Percentiles rank a stretch among this genome's conserved stretches.
phyloP scores from a whole-genome alignment of 306 rosid genomes.

The Astragalus glycyphyllos region DNA sequence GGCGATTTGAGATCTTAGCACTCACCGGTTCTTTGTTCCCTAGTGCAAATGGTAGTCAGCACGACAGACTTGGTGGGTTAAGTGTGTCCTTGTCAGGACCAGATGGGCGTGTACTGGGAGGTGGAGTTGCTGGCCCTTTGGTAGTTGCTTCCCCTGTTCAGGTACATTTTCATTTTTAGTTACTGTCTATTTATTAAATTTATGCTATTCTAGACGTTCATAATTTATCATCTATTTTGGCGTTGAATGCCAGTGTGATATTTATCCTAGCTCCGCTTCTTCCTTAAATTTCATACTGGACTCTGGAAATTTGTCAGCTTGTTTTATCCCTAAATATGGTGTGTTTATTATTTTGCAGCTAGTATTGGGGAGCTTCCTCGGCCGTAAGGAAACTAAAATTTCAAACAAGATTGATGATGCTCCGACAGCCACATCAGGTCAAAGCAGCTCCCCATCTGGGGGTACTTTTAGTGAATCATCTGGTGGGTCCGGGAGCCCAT shows the following conservation, averaged over 20 bases:
- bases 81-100: slow-evolving; percentile 73
- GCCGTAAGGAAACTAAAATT: slow-evolving; percentile 50
- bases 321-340: neutral
- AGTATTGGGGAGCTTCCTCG: slow-evolving; percentile 62
- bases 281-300: too few relatives aligned
- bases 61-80: slow-evolving; percentile 63
- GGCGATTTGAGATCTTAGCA: slow-evolving; percentile 73
- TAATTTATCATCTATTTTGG: neutral
- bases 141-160: slow-evolving; percentile 82
- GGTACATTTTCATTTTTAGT: slow-evolving; percentile 50
- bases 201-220: neutral
- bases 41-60: slow-evolving; percentile 53
- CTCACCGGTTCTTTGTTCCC: slow-evolving; percentile 70
- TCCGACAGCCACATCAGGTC: slow-evolving; percentile 46
- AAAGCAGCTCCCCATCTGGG: slow-evolving; percentile 55
- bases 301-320: neutral
- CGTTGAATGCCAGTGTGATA: neutral
- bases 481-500: slow-evolving; percentile 55
- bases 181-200: neutral
- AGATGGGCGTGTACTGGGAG: slow-evolving; percentile 80
- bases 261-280: neutral
- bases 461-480: slow-evolving; percentile 62
- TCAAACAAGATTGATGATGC: slow-evolving; percentile 42
- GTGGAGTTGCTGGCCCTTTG: slow-evolving; percentile 71
- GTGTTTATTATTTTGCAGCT: slow-evolving; percentile 52